Conservation (phyloP, 192 early-diverging fungal genomes). For the Mortierella claussenii region DNA sequence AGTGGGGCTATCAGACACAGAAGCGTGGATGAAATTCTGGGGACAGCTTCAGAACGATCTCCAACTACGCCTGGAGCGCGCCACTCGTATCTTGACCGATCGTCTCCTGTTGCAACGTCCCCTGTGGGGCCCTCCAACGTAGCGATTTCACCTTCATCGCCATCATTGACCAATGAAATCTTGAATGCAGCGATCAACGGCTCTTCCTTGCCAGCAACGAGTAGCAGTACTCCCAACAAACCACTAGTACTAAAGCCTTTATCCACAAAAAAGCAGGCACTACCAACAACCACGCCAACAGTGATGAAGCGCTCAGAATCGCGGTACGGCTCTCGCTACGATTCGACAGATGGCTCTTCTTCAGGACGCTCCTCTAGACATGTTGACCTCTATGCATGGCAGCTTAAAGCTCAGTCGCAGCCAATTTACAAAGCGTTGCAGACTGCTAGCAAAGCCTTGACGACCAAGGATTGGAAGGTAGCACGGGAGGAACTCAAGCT, state of each 20-base stretch:
- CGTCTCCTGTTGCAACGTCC: conserved; percentile 21
- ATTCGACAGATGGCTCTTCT: conserved; percentile 17
- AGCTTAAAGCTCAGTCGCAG: conserved; percentile 60
- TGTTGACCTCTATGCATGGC: conserved; percentile 48
- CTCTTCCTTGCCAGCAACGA: not conserved
- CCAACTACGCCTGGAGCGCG: conserved; percentile 27
- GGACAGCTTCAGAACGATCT: conserved; percentile 42
- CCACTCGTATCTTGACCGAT: conserved; percentile 10
- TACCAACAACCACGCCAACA: conserved; percentile 38
- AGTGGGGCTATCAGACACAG: conserved; percentile 67
- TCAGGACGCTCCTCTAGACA: conserved; percentile 14
- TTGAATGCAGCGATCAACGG: conserved; percentile 5
- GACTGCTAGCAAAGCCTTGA: conserved; percentile 72
- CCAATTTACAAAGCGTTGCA: conserved; percentile 71
- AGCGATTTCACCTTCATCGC: conserved; percentile 4
- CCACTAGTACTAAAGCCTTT: conserved; percentile 14
- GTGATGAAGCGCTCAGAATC: conserved; percentile 44
- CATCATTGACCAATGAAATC: conserved; percentile 8
- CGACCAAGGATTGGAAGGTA: conserved; percentile 82
- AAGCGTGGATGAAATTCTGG: conserved; percentile 68
- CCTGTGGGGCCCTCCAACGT: conserved; percentile 8
- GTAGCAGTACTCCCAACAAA: not conserved
- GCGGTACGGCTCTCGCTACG: conserved; percentile 30
- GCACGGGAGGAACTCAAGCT: conserved; percentile 81
- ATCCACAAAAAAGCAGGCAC: conserved; percentile 35